A percentile compares a stretch with the other conserved stretches of the same genome.
Conservation (phyloP, 768 basidiomycete species). For the Serpula lacrymans region DNA sequence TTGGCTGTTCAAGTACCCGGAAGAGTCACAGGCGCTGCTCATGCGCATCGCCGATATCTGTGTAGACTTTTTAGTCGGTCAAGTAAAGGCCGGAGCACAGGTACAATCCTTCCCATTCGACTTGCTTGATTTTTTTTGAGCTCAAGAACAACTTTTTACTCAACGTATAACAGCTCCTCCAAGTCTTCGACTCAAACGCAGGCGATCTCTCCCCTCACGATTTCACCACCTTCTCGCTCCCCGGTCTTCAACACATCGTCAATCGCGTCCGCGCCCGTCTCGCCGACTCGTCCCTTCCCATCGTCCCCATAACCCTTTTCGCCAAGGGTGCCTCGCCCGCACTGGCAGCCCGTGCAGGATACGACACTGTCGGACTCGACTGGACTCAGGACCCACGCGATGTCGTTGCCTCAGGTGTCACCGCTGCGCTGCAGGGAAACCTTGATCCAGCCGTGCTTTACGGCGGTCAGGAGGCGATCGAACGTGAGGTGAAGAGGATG, state of each 20-base stretch:
- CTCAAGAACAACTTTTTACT: not conserved
- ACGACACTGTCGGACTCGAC: slow-evolving; percentile 88
- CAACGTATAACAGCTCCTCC: slow-evolving; percentile 61
- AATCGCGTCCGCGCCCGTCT: slow-evolving; percentile 62
- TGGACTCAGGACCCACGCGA: slow-evolving; percentile 83
- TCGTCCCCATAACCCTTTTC: slow-evolving; percentile 85
- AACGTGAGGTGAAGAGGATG: slow-evolving; percentile 80
- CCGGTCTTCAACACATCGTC: slow-evolving; percentile 72
- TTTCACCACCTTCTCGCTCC: slow-evolving; percentile 80
- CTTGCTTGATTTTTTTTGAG: not conserved
- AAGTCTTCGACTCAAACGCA: slow-evolving; percentile 97
- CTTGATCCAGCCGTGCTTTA: slow-evolving; percentile 87
- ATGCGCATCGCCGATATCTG: slow-evolving; percentile 83
- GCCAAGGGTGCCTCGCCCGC: slow-evolving; percentile 90
- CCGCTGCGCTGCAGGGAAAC: slow-evolving; percentile 85
- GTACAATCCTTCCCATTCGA: slow-evolving; percentile 38
- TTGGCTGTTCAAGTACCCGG: slow-evolving; percentile 91
- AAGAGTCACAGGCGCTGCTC: slow-evolving; percentile 76
- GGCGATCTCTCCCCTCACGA: slow-evolving; percentile 89
- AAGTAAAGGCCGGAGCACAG: slow-evolving; percentile 95
- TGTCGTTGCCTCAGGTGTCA: slow-evolving; percentile 51
- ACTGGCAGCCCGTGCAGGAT: slow-evolving; percentile 64
- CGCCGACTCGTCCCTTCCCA: slow-evolving; percentile 45
- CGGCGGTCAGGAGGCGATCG: slow-evolving; percentile 84
- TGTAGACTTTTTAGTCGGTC: slow-evolving; percentile 86